phyloP scores from a whole-genome alignment of 495 filamentous ascomycete species.

The Achaetomiella virescens region DNA sequence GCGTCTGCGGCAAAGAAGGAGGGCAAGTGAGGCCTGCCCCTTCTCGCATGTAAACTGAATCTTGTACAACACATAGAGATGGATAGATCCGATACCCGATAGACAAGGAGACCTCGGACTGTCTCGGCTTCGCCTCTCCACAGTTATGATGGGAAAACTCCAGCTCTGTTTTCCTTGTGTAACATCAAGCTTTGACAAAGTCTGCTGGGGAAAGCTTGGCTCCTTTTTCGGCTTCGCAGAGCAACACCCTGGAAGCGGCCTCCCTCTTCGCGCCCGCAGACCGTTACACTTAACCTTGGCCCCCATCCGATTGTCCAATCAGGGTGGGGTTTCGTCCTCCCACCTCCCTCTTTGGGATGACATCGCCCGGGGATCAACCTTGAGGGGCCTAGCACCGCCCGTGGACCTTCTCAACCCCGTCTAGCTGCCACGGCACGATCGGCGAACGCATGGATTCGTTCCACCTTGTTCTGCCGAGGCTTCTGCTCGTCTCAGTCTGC shows the following conservation, averaged over 20 bases:
- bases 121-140: too few species aligned
- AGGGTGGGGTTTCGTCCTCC: neutral
- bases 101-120: neutral
- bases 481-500: neutral
- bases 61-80: slow-evolving; percentile 1
- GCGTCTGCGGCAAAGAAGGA: slow-evolving; percentile 28
- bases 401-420: slow-evolving; percentile 8
- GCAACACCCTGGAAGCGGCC: too few species aligned
- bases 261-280: neutral
- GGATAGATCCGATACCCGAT: slow-evolving; percentile 5
- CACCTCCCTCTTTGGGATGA: slow-evolving; percentile 17
- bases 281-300: neutral
- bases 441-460: neutral
- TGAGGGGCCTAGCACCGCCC: neutral
- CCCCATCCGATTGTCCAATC: slow-evolving; percentile 8
- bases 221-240: too few species aligned
- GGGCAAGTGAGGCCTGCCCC: slow-evolving; percentile 22
- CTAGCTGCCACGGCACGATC: slow-evolving; percentile 7
- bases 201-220: too few species aligned
- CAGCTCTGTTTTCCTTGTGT: too few species aligned
- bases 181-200: too few species aligned
- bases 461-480: neutral
- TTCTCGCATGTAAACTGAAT: slow-evolving; percentile 1
- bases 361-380: neutral
- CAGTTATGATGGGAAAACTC: too few species aligned